A percentile compares a stretch with the other conserved stretches of the same genome.
These are phyloP conservation scores for Hypoxylon sp. DNA, from an alignment of 2,329 filamentous ascomycete genomes.

Conservation along the genomic window DNA sequence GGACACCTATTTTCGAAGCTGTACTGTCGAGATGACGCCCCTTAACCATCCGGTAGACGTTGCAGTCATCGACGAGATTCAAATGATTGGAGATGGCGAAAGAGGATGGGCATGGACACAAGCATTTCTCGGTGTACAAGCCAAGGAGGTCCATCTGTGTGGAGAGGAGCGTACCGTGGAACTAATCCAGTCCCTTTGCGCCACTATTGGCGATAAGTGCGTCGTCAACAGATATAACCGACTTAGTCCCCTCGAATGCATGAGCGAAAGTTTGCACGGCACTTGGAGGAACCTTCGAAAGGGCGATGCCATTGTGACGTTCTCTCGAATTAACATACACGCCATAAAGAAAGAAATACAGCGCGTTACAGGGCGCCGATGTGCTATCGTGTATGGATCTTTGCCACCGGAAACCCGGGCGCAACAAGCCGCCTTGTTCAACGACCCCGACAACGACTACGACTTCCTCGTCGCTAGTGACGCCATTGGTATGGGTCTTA, in stretches of 20 bases:
- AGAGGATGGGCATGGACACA: slow-evolving; percentile 96
- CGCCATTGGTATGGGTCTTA: slow-evolving; percentile 97
- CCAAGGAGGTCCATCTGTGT: slow-evolving; percentile 91
- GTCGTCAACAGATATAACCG: slow-evolving; percentile 86
- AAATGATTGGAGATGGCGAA: slow-evolving; percentile 87
- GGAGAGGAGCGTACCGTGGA: slow-evolving; percentile 87
- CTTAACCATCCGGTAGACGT: slow-evolving; percentile 76
- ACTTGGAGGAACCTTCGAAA: slow-evolving; percentile 78
- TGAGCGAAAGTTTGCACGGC: slow-evolving; percentile 70
- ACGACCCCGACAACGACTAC: slow-evolving; percentile 94
- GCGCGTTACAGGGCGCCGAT: slow-evolving; percentile 77
- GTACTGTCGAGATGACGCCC: slow-evolving; percentile 90
- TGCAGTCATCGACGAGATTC: slow-evolving; percentile 97
- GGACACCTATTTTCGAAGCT: slow-evolving; percentile 76
- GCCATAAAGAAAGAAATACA: slow-evolving; percentile 83
- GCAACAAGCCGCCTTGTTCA: slow-evolving; percentile 92
- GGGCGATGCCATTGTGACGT: slow-evolving; percentile 90
- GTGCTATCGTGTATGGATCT: slow-evolving; percentile 92
- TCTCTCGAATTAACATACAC: slow-evolving; percentile 86
- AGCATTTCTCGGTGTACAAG: slow-evolving; percentile 86
- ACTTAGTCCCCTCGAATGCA: slow-evolving; percentile 79
- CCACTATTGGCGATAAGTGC: slow-evolving; percentile 83
- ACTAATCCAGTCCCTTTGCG: slow-evolving; percentile 81
- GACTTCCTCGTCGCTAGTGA: slow-evolving; percentile 94
- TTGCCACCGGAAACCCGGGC: slow-evolving; percentile 93